These are phyloP conservation scores for Xylariomycetidae sp. DNA, from an alignment of 2,329 filamentous ascomycete genomes.

Conservation along the genomic window DNA sequence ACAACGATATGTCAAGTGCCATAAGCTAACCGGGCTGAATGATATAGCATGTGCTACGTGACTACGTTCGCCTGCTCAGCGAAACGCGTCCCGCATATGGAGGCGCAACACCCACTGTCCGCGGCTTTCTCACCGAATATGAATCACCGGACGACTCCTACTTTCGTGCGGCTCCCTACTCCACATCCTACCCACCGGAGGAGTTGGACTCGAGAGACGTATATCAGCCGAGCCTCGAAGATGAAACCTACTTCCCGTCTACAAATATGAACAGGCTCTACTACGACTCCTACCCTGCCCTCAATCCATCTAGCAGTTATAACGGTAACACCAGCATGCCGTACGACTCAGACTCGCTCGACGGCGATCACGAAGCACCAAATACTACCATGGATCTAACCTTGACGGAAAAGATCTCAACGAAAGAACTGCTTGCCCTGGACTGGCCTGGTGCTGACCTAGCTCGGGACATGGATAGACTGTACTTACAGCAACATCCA, in stretches of 20 bases:
- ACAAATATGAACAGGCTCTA: constrained; percentile 32
- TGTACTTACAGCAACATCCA: constrained; percentile 32
- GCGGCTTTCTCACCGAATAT: constrained; percentile 43
- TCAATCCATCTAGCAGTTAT: constrained; percentile 14
- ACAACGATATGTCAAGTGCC: too few relatives aligned
- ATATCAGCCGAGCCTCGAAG: constrained; percentile 26
- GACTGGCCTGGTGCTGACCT: constrained; percentile 35
- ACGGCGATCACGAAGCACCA: constrained; percentile 29
- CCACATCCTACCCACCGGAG: constrained; percentile 15
- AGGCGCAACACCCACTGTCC: constrained; percentile 42
- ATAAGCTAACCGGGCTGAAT: too few relatives aligned
- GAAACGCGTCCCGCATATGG: constrained; percentile 38
- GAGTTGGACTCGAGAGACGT: constrained; percentile 30
- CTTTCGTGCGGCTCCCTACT: constrained; percentile 21
- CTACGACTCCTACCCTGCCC: constrained; percentile 25
- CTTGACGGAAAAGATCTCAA: constrained; percentile 52
- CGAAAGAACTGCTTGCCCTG: constrained; percentile 46
- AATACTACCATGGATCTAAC: too few relatives aligned
- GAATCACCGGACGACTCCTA: constrained; percentile 25
- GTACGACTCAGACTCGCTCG: constrained; percentile 31
- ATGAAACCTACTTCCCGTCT: constrained; percentile 36
- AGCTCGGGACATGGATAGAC: constrained; percentile 33
- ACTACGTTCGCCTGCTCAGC: constrained; percentile 56
- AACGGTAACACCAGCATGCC: constrained; percentile 20
- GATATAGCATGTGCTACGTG: constrained; percentile 52